Evolutionary conservation across 2,329 filamentous ascomycete species (phyloP).

Genomic region (Xylariaceae sp.): DNA sequence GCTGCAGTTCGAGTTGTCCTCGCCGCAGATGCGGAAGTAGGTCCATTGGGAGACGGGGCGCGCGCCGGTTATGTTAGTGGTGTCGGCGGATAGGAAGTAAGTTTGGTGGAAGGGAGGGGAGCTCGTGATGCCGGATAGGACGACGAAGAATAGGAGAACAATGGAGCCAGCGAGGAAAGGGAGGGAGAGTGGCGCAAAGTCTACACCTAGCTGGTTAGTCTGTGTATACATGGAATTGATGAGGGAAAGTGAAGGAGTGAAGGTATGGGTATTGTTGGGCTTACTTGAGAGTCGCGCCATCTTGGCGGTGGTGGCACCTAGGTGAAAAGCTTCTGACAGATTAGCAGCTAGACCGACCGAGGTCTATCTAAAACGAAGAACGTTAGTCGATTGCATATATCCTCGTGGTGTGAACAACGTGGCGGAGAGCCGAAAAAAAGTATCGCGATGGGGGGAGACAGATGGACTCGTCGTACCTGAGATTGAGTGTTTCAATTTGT

Average conservation of each 20-base stretch:
- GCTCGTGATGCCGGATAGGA: slow-evolving; percentile 49
- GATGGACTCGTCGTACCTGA: neutral
- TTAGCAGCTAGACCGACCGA: too few species aligned
- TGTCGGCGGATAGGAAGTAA: slow-evolving; percentile 81
- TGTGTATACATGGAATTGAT: neutral
- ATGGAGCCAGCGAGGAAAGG: slow-evolving; percentile 47
- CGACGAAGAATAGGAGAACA: slow-evolving; percentile 53
- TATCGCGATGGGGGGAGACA: neutral
- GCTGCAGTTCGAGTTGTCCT: slow-evolving; percentile 59
- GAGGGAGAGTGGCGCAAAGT: slow-evolving; percentile 27
- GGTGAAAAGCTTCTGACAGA: too few species aligned
- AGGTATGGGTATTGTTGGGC: neutral
- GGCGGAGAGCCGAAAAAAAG: neutral
- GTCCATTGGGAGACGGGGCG: slow-evolving; percentile 74
- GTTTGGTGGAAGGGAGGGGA: slow-evolving; percentile 61
- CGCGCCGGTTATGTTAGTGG: slow-evolving; percentile 63
- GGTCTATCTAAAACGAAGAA: too few species aligned
- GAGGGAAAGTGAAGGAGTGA: neutral
- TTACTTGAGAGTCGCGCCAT: slow-evolving; percentile 16
- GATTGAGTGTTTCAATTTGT: neutral
- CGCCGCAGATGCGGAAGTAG: slow-evolving; percentile 77
- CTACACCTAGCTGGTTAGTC: slow-evolving; percentile 1
- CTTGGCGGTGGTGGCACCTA: neutral
- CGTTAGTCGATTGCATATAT: too few species aligned
- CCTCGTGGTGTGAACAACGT: too few species aligned